Base-by-base conservation (phyloP, 202 grass and related monocot genomes). In the Musa balbisiana region DNA sequence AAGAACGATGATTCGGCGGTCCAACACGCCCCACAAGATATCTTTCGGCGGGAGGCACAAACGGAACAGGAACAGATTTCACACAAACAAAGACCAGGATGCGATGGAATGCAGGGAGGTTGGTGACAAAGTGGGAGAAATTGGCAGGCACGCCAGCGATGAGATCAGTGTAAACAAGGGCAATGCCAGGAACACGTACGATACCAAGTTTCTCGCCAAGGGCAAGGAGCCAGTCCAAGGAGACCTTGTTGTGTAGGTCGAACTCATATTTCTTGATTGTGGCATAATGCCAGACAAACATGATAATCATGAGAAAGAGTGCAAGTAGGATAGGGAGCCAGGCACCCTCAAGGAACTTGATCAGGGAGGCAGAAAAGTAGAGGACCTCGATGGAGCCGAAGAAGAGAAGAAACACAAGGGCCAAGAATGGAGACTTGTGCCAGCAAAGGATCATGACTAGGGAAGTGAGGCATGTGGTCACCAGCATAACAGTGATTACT, bases 191-290 rank as follows among this genome's bases (percentile, higher is more conserved):
- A 12, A 76, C 74, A 52, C 74, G 74, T 0, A 76, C 33, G 11
- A 76, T 52, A 0, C 74, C 74, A 12, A 76, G 74, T 16, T 76
- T 64, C 3, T 64, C 58, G 9, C 74, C 59, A 16, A 76, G 74
- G 0, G 43, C 58, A 9, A 76, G 74, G 11, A 76, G 60, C 74
- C 74, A 76, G 3, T 76, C 58, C 12, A 76, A 23, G 56, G 74
- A 76, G 49, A 76, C 74, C 74, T 76, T 76, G 74, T 76, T 76
- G 4, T 64, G 43, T 11, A 52, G 4, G 58, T 76, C 74, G 17
- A 51, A 64, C 74, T 76, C 74, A 17, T 76, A 76, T 64, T 76
- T 76, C 74, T 76, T 76, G 74, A 76, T 64, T 16, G 74, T 76
- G 49, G 58, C 17, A 14, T 76, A 76, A 19, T 76, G 74, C 74